Conservation (phyloP, 345 rosid species). For the Pseudoturritis turrita region DNA sequence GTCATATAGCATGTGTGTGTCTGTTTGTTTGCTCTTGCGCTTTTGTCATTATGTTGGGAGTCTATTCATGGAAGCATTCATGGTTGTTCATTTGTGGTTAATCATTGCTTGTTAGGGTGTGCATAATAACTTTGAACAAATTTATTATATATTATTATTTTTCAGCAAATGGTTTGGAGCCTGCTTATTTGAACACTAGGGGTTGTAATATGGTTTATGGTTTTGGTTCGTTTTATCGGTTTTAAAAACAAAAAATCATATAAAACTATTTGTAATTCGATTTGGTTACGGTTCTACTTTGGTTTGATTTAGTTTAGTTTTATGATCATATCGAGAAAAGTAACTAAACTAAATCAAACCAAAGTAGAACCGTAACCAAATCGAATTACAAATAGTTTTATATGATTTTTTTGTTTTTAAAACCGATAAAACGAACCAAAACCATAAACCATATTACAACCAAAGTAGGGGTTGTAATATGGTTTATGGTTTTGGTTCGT, state of each 20-base stretch:
- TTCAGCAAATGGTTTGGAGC: background rate
- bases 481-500: background rate
- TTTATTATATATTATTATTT: too few relatives aligned
- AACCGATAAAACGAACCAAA: background rate
- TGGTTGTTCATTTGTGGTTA: background rate
- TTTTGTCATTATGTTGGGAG: constrained; percentile 13
- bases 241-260: background rate
- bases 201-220: background rate
- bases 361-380: background rate
- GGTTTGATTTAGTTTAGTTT: too few relatives aligned
- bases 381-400: background rate
- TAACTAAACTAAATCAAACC: too few relatives aligned
- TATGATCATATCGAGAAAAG: too few relatives aligned
- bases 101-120: background rate
- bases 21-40: background rate
- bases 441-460: background rate
- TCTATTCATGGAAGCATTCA: background rate
- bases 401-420: background rate
- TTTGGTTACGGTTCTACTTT: background rate
- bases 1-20: background rate
- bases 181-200: background rate
- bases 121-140: too few relatives aligned
- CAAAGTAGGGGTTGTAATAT: background rate
- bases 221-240: background rate
- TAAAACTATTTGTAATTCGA: background rate